Evolutionary conservation across 352 stramenopile species (phyloP), one percentile per base, ranked within the genome.

Genomic region (Pythium volutum): DNA sequence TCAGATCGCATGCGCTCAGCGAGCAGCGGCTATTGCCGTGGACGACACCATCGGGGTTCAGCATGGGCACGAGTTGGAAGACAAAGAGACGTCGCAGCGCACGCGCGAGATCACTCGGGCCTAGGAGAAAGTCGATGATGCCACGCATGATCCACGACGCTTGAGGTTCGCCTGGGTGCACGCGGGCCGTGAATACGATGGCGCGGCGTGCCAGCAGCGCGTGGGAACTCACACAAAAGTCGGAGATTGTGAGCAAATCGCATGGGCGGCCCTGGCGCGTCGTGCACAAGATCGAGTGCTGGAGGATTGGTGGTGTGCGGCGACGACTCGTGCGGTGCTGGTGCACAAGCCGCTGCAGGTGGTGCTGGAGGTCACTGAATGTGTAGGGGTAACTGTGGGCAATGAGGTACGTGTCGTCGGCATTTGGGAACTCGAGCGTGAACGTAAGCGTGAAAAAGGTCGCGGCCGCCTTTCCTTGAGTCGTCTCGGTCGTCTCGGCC

Each of bases 81-180:
- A 98, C 69, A 62, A 96, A 97, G n/a, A 95, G 73, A 14, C 77
- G 69, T 11, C 94, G 82, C 27, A 98, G 72, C 7, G 88, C 55
- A 4, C 74, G 60, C 4, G 94, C 94, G 1, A 71, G 50, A 10
- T 74, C 64, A 5, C 67, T 81, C 26, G 84, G 71, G 12, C 87
- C 78, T 0, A 93, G 69, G 7, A 98, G 61, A 31, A 97, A 98
- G 45, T 98, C 89, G 16, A 98, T 77, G 16, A 91, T 68, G 2
- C 94, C 94, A 3, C 87, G 82, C 93, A 98, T 97, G 79, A 98
- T 96, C 92, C 89, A 98, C 23, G 84, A 97, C 2, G 93, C 81
- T 62, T 97, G 90, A 2, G 81, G 70, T 61, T 98, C 94, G 27
- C 94, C 94, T 12, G 91, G 91, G 66, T 97, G 91, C 1, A 98